Percentiles rank a stretch among this genome's conserved stretches.
These are phyloP conservation scores for Globisporangium polare DNA, from an alignment of 352 stramenopile genomes.

Conservation along the genomic window DNA sequence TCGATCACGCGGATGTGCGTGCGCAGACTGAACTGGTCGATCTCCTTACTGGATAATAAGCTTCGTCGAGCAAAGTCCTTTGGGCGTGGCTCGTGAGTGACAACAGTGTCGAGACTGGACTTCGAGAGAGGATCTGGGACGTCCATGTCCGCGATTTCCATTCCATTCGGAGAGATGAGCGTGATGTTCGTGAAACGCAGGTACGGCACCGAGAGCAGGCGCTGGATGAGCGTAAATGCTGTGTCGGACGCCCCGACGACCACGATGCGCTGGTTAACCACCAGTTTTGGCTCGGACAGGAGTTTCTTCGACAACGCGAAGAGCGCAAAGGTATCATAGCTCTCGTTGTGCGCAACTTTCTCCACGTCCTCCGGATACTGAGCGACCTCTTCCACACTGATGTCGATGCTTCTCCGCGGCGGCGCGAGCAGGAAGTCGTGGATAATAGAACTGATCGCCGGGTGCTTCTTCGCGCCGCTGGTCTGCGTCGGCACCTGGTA, in stretches of 20 bases:
- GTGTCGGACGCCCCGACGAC: slow-evolving; percentile 81
- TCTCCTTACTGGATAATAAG: slow-evolving; percentile 30
- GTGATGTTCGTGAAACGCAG: slow-evolving; percentile 84
- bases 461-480: background rate
- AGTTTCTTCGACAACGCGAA: slow-evolving; percentile 84
- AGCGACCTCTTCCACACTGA: slow-evolving; percentile 40
- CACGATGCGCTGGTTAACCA: slow-evolving; percentile 82
- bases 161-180: slow-evolving; percentile 72
- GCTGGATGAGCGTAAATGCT: slow-evolving; percentile 73
- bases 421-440: slow-evolving; percentile 63
- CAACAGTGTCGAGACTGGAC: background rate
- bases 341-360: slow-evolving; percentile 12
- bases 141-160: slow-evolving; percentile 36
- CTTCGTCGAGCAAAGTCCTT: slow-evolving; percentile 53
- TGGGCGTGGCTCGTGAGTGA: slow-evolving; percentile 12
- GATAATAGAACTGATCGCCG: slow-evolving; percentile 34
- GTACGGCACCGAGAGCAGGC: slow-evolving; percentile 77
- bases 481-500: slow-evolving; percentile 29
- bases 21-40: slow-evolving; percentile 56
- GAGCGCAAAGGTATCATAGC: slow-evolving; percentile 54
- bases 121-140: slow-evolving; percentile 8
- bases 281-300: slow-evolving; percentile 83
- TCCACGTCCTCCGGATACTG: slow-evolving; percentile 46
- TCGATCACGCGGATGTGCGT: slow-evolving; percentile 61
- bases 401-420: slow-evolving; percentile 41